These are phyloP conservation scores for Penicillium pulvis DNA, from an alignment of 495 filamentous ascomycete genomes.

Conservation along the genomic window DNA sequence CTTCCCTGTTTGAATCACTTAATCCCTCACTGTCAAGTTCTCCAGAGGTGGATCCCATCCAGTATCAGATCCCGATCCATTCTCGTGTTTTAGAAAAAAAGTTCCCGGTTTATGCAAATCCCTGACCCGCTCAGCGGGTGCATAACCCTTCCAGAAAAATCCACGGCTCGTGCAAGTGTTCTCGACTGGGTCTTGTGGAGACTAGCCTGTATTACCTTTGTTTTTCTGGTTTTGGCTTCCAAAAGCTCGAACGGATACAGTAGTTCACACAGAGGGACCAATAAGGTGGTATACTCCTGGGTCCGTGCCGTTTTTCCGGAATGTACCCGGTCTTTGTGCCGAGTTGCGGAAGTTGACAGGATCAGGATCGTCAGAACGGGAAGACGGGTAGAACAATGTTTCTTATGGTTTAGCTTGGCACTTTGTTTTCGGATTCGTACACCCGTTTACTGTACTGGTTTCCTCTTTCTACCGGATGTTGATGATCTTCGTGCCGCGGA, in stretches of 20 bases:
- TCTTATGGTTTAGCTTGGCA: not conserved
- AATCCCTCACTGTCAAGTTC: too few species aligned
- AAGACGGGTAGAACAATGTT: not conserved
- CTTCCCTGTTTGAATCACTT: too few species aligned
- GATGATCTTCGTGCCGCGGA: too few species aligned
- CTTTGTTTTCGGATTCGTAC: not conserved
- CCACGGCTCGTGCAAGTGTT: not conserved
- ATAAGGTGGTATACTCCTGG: not conserved
- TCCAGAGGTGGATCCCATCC: not conserved
- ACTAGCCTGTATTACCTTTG: not conserved
- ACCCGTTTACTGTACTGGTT: too few species aligned
- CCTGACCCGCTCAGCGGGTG: not conserved
- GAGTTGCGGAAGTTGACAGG: not conserved
- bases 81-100: not conserved
- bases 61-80: slow-evolving; percentile 7
- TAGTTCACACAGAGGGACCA: not conserved
- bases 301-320: not conserved
- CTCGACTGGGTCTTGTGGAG: not conserved
- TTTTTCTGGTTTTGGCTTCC: not conserved
- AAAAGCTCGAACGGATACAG: not conserved
- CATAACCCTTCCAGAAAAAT: not conserved
- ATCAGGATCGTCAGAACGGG: not conserved
- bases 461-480: too few species aligned
- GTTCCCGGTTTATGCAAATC: not conserved
- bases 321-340: not conserved